phyloP scores from a whole-genome alignment of 78 protist species.

The Dictyostelium intermedium region DNA sequence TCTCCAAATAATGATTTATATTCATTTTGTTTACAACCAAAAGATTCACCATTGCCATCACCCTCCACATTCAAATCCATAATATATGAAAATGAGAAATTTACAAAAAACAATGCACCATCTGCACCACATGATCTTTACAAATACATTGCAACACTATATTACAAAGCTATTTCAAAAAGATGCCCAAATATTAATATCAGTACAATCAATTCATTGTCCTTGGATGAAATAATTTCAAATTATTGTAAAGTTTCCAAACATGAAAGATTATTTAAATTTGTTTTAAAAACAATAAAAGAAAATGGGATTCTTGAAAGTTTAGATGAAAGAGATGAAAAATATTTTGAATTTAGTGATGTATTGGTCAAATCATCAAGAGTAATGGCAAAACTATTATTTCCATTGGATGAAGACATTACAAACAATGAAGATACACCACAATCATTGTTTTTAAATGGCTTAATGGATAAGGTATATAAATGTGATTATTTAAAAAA shows the following conservation, averaged over 20 bases:
- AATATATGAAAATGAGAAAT: neutral
- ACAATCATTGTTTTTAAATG: neutral
- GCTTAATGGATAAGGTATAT: neutral
- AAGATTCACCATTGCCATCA: neutral
- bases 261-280: neutral
- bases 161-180: neutral
- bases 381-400: neutral
- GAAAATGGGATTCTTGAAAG: neutral
- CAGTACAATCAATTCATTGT: too few relatives aligned
- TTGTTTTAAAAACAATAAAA: neutral
- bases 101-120: neutral
- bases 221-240: neutral
- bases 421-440: neutral
- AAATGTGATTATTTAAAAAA: neutral
- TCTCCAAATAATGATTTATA: constrained; percentile 21
- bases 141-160: neutral
- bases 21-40: constrained; percentile 22
- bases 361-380: neutral
- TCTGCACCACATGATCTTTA: neutral
- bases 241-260: neutral
- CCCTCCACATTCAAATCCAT: neutral
- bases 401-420: neutral
- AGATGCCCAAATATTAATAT: neutral
- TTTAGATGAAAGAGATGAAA: neutral
- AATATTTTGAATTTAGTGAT: neutral